Conservation (phyloP, 495 filamentous ascomycete species). For the Aspergillus sparsus region DNA sequence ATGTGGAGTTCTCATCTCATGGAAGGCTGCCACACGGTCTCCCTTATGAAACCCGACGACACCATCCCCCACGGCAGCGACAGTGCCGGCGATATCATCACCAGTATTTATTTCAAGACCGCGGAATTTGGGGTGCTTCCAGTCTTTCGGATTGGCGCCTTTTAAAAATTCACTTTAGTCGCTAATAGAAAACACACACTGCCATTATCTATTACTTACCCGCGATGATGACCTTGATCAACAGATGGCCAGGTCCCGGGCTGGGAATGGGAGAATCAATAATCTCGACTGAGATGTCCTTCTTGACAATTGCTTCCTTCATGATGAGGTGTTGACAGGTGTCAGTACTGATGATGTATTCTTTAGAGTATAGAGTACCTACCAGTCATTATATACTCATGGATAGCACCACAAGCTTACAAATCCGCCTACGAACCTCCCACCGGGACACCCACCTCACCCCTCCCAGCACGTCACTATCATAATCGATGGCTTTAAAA, state of each 20-base stretch:
- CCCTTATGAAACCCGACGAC: constrained; percentile 64
- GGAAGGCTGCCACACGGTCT: constrained; percentile 72
- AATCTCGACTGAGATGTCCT: not conserved
- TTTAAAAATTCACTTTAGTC: too few species aligned
- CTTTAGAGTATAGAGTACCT: too few species aligned
- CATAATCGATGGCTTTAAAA: too few species aligned
- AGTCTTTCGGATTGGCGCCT: constrained; percentile 73
- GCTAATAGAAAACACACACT: too few species aligned
- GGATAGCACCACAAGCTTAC: too few species aligned
- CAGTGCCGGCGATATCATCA: constrained; percentile 72
- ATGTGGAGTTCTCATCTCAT: constrained; percentile 54
- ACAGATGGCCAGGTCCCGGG: constrained; percentile 44
- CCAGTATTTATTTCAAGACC: constrained; percentile 32
- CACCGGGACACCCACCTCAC: too few species aligned
- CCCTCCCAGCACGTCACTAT: too few species aligned
- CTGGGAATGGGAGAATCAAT: not conserved
- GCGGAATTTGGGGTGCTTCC: constrained; percentile 49
- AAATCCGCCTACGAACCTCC: too few species aligned
- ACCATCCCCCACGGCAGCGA: constrained; percentile 61
- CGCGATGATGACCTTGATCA: constrained; percentile 64
- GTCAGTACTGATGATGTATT: too few species aligned
- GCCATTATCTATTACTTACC: constrained; percentile 17
- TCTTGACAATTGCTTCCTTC: constrained; percentile 8
- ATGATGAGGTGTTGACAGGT: not conserved
- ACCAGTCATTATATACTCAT: too few species aligned